phyloP scores from a whole-genome alignment of 2,329 filamentous ascomycete genomes.

The Sporothrix globosa region DNA sequence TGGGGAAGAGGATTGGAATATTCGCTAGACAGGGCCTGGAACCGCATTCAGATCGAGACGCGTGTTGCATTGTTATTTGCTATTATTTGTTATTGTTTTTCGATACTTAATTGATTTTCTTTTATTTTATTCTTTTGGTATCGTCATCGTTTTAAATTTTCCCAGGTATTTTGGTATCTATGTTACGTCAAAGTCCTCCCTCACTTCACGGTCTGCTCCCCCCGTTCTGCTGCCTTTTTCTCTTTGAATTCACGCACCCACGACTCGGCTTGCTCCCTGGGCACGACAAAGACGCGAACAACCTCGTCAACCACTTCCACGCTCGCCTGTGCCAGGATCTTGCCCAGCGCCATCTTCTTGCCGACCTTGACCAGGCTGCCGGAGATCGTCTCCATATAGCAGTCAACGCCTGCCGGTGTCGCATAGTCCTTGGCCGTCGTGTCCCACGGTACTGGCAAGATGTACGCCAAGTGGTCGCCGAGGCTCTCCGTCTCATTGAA shows the following conservation, averaged over 20 bases:
- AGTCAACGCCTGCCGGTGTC: slow-evolving; percentile 68
- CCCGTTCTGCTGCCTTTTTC: slow-evolving; percentile 61
- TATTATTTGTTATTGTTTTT: slow-evolving; percentile 23
- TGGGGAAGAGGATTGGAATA: neutral
- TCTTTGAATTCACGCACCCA: slow-evolving; percentile 87
- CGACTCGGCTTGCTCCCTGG: slow-evolving; percentile 65
- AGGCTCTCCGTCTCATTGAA: slow-evolving; percentile 78
- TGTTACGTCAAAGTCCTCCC: too few species aligned
- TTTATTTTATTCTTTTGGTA: slow-evolving; percentile 4
- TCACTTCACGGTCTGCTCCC: slow-evolving; percentile 34
- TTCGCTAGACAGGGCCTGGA: neutral
- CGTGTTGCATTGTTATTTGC: neutral
- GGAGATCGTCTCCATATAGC: slow-evolving; percentile 80
- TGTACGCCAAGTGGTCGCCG: slow-evolving; percentile 77
- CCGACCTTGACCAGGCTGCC: slow-evolving; percentile 89
- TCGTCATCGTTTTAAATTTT: neutral
- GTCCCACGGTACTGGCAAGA: slow-evolving; percentile 91
- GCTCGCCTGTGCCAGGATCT: slow-evolving; percentile 71
- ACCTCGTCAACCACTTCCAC: slow-evolving; percentile 87
- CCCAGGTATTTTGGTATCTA: too few species aligned
- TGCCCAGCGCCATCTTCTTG: slow-evolving; percentile 76
- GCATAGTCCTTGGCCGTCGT: slow-evolving; percentile 66
- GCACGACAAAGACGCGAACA: slow-evolving; percentile 80
- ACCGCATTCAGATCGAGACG: neutral
- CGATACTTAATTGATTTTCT: neutral